Evolutionary conservation across 1,284 basidiomycete genomes (phyloP).

Genomic region (Chiua sp.): DNA sequence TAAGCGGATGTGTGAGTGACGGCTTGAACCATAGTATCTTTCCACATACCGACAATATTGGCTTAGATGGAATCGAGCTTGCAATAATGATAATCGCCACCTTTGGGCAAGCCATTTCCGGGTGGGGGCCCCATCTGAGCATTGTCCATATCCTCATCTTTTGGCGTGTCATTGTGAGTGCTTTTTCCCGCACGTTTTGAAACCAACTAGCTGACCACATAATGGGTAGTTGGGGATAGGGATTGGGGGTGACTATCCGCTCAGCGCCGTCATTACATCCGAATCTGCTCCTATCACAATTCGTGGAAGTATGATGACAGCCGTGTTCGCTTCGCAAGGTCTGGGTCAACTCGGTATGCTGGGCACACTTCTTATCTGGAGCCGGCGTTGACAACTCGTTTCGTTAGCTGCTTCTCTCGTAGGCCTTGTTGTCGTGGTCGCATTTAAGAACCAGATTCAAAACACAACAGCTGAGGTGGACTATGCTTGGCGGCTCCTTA

Average conservation of each 20-base stretch:
- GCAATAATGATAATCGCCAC: slow-evolving; percentile 56
- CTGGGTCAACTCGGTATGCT: slow-evolving; percentile 54
- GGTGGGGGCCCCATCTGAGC: slow-evolving; percentile 53
- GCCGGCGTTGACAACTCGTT: background rate
- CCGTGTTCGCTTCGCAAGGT: slow-evolving; percentile 57
- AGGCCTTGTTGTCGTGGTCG: slow-evolving; percentile 54
- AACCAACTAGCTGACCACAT: slow-evolving; percentile 11
- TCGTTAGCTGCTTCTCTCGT: slow-evolving; percentile 53
- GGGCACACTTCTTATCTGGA: slow-evolving; percentile 1
- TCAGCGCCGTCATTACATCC: slow-evolving; percentile 50
- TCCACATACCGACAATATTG: background rate
- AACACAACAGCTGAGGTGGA: slow-evolving; percentile 38
- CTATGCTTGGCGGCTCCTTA: slow-evolving; percentile 50
- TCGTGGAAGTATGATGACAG: slow-evolving; percentile 59
- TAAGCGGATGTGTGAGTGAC: slow-evolving; percentile 39
- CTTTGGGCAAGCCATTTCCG: slow-evolving; percentile 51
- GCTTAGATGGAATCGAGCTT: slow-evolving; percentile 58
- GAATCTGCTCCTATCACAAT: slow-evolving; percentile 65
- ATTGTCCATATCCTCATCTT: slow-evolving; percentile 63
- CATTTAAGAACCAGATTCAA: slow-evolving; percentile 54
- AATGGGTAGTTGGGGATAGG: slow-evolving; percentile 50
- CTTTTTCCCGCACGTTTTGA: background rate
- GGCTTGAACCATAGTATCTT: background rate
- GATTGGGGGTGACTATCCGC: slow-evolving; percentile 59
- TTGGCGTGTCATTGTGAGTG: slow-evolving; percentile 50